Conservation (phyloP, 352 stramenopile genomes). For the Elongisporangium senticosum region DNA sequence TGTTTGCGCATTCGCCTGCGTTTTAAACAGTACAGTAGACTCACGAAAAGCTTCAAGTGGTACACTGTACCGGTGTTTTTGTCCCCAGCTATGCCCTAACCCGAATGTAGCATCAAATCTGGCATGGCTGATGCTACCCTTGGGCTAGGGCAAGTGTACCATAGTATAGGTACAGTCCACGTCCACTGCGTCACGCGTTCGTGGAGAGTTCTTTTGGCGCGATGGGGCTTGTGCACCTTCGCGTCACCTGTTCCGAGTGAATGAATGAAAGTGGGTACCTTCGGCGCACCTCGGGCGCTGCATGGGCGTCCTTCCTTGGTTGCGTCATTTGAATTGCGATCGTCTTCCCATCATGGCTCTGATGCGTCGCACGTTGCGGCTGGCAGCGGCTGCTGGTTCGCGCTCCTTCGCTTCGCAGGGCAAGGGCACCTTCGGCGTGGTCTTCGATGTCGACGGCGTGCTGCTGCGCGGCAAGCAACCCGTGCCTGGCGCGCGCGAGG, state of each 20-base stretch:
- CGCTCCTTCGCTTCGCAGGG: conserved; percentile 4
- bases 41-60: neutral
- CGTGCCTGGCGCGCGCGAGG: conserved; percentile 58
- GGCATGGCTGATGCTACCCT: neutral
- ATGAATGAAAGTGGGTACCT: neutral
- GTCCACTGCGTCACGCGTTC: neutral
- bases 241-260: neutral
- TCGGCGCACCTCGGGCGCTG: neutral
- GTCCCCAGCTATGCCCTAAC: neutral
- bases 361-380: conserved; percentile 9
- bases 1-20: neutral
- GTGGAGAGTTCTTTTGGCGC: neutral
- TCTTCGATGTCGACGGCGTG: conserved; percentile 83
- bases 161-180: neutral
- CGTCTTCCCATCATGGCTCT: conserved; percentile 13
- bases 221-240: neutral
- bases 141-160: neutral
- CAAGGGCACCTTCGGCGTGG: conserved; percentile 59
- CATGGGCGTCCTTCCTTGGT: neutral
- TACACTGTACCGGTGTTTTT: neutral
- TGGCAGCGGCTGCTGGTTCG: neutral
- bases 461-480: conserved; percentile 67
- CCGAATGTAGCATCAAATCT: neutral
- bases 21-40: neutral
- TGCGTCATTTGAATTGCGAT: conserved; percentile 3